A percentile compares a stretch with the other conserved stretches of the same genome.
These are phyloP conservation scores for Pterocarpus macrocarpus DNA, from an alignment of 306 rosid species.

Conservation along the genomic window DNA sequence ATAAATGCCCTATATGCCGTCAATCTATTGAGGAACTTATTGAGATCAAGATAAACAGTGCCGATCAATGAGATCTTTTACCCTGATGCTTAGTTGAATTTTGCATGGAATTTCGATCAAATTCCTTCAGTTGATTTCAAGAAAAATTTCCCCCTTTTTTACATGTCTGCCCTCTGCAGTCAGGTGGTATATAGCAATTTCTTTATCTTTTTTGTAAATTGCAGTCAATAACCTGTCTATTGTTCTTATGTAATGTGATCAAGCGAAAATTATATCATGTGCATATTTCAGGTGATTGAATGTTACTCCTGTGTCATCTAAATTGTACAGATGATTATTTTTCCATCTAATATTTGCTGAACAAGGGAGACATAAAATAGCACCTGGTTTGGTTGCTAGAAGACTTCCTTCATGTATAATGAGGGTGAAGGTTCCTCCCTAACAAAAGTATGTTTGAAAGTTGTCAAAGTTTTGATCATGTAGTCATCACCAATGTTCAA, in stretches of 20 bases:
- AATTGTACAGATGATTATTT: conserved; percentile 30
- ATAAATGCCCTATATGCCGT: conserved; percentile 96
- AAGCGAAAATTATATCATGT: conserved; percentile 27
- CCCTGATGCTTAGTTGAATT: conserved; percentile 36
- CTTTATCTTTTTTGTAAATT: conserved; percentile 49
- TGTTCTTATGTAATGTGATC: conserved; percentile 41
- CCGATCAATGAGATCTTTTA: conserved; percentile 52
- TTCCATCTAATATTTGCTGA: conserved; percentile 39
- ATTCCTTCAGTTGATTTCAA: not conserved
- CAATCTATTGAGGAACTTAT: conserved; percentile 89
- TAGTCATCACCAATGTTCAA: too few species aligned
- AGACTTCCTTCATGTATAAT: conserved; percentile 3
- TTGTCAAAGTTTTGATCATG: conserved; percentile 32
- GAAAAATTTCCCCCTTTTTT: not conserved
- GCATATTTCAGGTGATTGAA: conserved; percentile 21
- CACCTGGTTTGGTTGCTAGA: conserved; percentile 30
- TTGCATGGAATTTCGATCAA: conserved; percentile 51
- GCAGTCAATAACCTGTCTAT: conserved; percentile 45
- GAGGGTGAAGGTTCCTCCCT: conserved; percentile 39
- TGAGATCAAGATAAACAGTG: conserved; percentile 79
- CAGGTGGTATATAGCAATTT: conserved; percentile 31
- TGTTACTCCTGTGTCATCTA: not conserved
- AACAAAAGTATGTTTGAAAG: conserved; percentile 40
- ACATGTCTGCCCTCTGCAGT: conserved; percentile 29
- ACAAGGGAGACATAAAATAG: conserved; percentile 1